phyloP scores from a whole-genome alignment of 495 filamentous ascomycete genomes.

The Annulohypoxylon stygium region DNA sequence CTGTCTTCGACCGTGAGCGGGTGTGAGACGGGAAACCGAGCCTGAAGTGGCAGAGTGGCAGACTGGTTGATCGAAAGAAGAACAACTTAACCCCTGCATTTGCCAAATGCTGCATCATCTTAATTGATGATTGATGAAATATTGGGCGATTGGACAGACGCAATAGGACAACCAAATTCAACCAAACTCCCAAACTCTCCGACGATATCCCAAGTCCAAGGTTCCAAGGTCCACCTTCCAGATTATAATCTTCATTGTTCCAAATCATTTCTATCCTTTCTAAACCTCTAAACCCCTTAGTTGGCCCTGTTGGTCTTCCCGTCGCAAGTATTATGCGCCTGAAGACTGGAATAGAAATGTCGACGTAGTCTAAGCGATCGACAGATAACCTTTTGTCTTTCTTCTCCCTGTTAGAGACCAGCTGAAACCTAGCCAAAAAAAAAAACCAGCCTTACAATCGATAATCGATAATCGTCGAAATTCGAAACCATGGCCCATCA shows the following conservation, averaged over 20 bases:
- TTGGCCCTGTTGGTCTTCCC: background rate
- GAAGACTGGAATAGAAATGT: constrained; percentile 38
- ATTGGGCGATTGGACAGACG: constrained; percentile 16
- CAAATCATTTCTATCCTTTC: constrained; percentile 3
- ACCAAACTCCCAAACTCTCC: background rate
- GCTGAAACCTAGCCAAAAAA: background rate
- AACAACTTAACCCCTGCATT: constrained; percentile 26
- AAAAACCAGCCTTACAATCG: constrained; percentile 11
- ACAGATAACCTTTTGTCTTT: background rate
- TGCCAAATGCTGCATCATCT: background rate
- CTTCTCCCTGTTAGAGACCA: constrained; percentile 8
- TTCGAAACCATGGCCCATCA: constrained; percentile 46
- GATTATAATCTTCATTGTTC: constrained; percentile 39
- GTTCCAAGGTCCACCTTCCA: constrained; percentile 28
- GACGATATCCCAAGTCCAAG: constrained; percentile 11
- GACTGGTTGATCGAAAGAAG: background rate
- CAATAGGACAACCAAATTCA: constrained; percentile 14
- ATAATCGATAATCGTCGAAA: constrained; percentile 4
- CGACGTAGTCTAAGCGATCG: constrained; percentile 35
- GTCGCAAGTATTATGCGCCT: constrained; percentile 19
- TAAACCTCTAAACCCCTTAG: background rate
- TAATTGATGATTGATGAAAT: constrained; percentile 30
- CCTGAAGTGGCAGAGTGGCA: background rate
- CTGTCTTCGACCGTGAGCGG: background rate
- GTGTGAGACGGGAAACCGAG: background rate